phyloP scores from a whole-genome alignment of 495 filamentous ascomycete species.

The Podospora didyma region DNA sequence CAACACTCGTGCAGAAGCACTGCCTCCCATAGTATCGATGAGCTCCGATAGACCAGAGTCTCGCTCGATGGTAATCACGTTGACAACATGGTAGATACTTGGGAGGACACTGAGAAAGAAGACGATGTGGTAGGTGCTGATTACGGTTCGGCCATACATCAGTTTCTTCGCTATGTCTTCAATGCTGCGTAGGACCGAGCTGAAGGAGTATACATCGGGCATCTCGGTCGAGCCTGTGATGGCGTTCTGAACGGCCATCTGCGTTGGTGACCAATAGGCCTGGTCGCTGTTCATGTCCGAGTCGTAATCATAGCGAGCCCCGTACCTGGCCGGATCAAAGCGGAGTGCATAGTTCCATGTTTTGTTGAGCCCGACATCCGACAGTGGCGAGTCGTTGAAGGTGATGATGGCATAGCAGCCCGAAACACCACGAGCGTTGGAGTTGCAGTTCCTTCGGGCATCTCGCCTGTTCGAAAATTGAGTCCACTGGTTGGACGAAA shows the following conservation, averaged over 20 bases:
- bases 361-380: constrained; percentile 2
- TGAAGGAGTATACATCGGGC: constrained; percentile 5
- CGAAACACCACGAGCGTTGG: constrained; percentile 12
- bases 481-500: constrained; percentile 3
- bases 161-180: neutral
- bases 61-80: constrained; percentile 66
- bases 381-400: constrained; percentile 17
- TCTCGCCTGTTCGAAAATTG: neutral
- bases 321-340: constrained; percentile 8
- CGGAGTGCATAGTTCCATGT: constrained; percentile 20
- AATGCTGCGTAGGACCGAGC: neutral
- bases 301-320: neutral
- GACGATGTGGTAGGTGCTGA: constrained; percentile 9
- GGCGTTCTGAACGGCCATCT: constrained; percentile 20
- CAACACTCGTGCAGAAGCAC: constrained; percentile 7
- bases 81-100: constrained; percentile 14
- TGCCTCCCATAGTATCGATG: constrained; percentile 63
- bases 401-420: constrained; percentile 16
- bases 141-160: neutral
- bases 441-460: constrained; percentile 1
- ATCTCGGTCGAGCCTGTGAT: constrained; percentile 14
- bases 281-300: constrained; percentile 4
- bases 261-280: constrained; percentile 9
- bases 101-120: constrained; percentile 16
- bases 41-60: constrained; percentile 70